Percentiles rank a stretch among this genome's conserved stretches.
Conservation (phyloP, 495 filamentous ascomycete species). For the Saxophila tyrrhenica region DNA sequence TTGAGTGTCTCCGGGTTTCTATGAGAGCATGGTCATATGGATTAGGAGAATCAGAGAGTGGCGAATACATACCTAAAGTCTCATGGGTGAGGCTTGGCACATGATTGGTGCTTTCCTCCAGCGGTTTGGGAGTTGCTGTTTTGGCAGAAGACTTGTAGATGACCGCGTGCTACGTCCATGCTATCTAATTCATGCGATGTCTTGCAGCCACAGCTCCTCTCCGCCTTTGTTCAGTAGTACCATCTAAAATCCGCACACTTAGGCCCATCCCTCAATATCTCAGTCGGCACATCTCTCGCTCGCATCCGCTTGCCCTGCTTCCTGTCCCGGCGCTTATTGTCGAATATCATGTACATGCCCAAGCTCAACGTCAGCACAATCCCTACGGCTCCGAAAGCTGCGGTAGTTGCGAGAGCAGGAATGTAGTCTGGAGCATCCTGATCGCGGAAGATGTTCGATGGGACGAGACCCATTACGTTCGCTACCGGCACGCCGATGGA, state of each 20-base stretch:
- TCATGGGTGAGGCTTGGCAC: background rate
- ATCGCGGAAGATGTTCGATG: slow-evolving; percentile 61
- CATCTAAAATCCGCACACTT: slow-evolving; percentile 54
- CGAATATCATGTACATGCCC: slow-evolving; percentile 57
- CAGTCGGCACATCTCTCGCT: slow-evolving; percentile 58
- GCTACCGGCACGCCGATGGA: slow-evolving; percentile 65
- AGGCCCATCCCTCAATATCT: slow-evolving; percentile 57
- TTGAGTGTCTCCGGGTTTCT: too few species aligned
- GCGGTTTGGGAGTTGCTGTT: too few species aligned
- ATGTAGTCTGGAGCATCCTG: slow-evolving; percentile 63
- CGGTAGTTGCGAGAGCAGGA: slow-evolving; percentile 61
- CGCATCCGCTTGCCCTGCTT: slow-evolving; percentile 48
- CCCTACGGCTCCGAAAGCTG: slow-evolving; percentile 57
- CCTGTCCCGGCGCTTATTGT: slow-evolving; percentile 54
- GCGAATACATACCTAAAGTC: background rate
- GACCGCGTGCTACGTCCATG: too few species aligned
- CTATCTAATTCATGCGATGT: too few species aligned
- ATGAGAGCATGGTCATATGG: too few species aligned
- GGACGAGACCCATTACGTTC: slow-evolving; percentile 72
- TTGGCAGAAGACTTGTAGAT: too few species aligned
- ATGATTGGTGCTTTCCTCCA: background rate
- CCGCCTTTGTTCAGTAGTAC: slow-evolving; percentile 29
- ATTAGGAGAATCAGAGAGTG: background rate
- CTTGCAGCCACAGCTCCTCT: background rate
- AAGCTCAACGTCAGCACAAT: slow-evolving; percentile 44